Evolutionary conservation across 202 grass and related monocot genomes (phyloP).

Genomic region (Digitaria exilis): DNA sequence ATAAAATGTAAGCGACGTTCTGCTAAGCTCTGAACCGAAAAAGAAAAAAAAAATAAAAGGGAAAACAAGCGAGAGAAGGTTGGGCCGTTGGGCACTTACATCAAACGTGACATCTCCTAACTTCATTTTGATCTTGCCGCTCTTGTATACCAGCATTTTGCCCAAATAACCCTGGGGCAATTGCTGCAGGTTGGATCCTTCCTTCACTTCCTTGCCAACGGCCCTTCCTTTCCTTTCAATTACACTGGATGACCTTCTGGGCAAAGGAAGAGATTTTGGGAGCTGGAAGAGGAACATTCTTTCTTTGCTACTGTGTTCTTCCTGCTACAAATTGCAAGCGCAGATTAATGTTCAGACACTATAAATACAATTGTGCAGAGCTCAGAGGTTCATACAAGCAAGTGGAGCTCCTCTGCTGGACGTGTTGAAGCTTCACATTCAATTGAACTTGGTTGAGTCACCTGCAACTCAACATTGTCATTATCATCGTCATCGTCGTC

Average conservation of each 20-base stretch:
- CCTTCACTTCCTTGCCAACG: slow-evolving; percentile 48
- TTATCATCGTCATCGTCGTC: not conserved
- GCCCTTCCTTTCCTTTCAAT: slow-evolving; percentile 52
- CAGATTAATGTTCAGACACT: slow-evolving; percentile 1
- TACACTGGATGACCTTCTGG: slow-evolving; percentile 36
- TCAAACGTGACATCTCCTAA: slow-evolving; percentile 66
- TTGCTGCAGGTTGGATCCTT: slow-evolving; percentile 60
- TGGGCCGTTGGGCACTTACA: slow-evolving; percentile 50
- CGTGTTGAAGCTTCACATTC: slow-evolving; percentile 51
- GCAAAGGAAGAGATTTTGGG: slow-evolving; percentile 62
- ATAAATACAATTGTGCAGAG: slow-evolving; percentile 12
- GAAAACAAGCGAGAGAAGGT: no score
- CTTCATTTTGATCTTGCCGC: slow-evolving; percentile 76
- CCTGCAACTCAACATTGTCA: slow-evolving; percentile 37
- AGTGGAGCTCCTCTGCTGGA: slow-evolving; percentile 65
- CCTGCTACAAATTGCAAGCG: slow-evolving; percentile 34
- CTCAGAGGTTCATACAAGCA: slow-evolving; percentile 48
- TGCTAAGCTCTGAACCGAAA: not conserved
- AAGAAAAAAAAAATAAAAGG: not conserved
- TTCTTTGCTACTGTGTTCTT: slow-evolving; percentile 46
- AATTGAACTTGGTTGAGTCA: slow-evolving; percentile 57
- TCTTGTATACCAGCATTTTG: slow-evolving; percentile 78
- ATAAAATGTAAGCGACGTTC: not conserved
- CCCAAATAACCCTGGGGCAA: slow-evolving; percentile 62
- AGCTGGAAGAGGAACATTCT: slow-evolving; percentile 77